phyloP scores from a whole-genome alignment of 2,329 filamentous ascomycete species.

The Myriangium duriaei region DNA sequence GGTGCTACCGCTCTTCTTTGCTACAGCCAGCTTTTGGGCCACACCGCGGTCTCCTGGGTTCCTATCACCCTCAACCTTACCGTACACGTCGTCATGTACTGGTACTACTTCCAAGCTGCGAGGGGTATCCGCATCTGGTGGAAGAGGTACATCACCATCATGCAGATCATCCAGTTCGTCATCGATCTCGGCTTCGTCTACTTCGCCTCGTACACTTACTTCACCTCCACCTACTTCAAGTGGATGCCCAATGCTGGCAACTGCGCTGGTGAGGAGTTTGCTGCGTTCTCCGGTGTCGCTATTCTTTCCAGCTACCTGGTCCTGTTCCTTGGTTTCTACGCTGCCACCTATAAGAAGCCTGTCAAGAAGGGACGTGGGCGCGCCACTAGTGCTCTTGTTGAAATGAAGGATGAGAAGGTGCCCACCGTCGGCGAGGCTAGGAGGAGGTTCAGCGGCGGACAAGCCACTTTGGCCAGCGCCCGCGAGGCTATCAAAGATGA shows the following conservation, averaged over 20 bases:
- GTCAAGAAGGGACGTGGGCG: conserved; percentile 60
- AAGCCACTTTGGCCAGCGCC: conserved; percentile 17
- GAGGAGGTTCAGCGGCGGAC: conserved; percentile 37
- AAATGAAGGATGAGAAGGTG: conserved; percentile 64
- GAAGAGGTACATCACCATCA: conserved; percentile 98
- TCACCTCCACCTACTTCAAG: conserved; percentile 78
- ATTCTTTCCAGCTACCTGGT: conserved; percentile 92
- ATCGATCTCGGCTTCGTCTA: conserved; percentile 97
- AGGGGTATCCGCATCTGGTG: conserved; percentile 95
- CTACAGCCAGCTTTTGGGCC: conserved; percentile 91
- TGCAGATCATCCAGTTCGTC: conserved; percentile 94
- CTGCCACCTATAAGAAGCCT: conserved; percentile 87
- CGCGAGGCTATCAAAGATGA: conserved; percentile 28
- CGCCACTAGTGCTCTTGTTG: conserved; percentile 73
- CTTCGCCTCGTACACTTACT: conserved; percentile 99
- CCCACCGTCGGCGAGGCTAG: conserved; percentile 41
- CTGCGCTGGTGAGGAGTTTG: conserved; percentile 94
- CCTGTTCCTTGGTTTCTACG: conserved; percentile 98
- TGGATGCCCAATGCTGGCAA: conserved; percentile 72
- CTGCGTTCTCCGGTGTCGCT: conserved; percentile 79
- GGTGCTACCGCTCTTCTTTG: conserved; percentile 92
- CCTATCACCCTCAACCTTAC: conserved; percentile 83
- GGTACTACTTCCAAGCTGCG: conserved; percentile 99
- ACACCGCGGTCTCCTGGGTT: conserved; percentile 90
- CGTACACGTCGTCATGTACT: conserved; percentile 99